Evolutionary conservation across 225 moss, liverwort and hornwort species (phyloP).

Genomic region (Ulota crispa): DNA sequence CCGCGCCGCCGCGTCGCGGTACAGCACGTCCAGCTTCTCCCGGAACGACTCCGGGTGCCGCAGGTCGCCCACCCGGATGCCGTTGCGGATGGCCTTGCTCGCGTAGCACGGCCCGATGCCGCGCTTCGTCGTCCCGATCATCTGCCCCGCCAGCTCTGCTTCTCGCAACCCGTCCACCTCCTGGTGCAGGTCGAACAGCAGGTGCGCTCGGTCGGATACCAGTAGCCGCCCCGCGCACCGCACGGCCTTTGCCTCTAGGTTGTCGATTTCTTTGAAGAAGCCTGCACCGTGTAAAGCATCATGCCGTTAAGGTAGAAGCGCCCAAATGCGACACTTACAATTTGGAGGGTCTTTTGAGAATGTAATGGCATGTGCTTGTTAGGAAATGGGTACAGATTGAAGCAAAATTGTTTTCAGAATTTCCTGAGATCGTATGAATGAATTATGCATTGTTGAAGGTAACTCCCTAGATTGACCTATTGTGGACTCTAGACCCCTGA

Average conservation of each 20-base stretch:
- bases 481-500: too few relatives aligned
- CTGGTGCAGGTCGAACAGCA: conserved; percentile 85
- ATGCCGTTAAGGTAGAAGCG: too few relatives aligned
- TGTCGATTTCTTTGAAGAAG: conserved; percentile 85
- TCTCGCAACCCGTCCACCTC: conserved; percentile 80
- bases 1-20: conserved; percentile 81
- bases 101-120: conserved; percentile 98
- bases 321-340: too few relatives aligned
- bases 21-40: conserved; percentile 73
- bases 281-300: conserved; percentile 21
- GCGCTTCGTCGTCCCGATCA: conserved; percentile 98
- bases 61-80: conserved; percentile 87
- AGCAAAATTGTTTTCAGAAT: too few relatives aligned
- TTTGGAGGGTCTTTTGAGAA: too few relatives aligned
- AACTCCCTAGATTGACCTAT: too few relatives aligned
- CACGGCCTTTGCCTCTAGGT: conserved; percentile 72
- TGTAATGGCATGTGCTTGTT: too few relatives aligned
- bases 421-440: too few relatives aligned
- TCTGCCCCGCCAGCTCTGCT: conserved; percentile 75
- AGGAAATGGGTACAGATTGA: too few relatives aligned
- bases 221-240: conserved; percentile 78
- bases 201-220: conserved; percentile 92
- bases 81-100: conserved; percentile 93
- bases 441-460: too few relatives aligned
- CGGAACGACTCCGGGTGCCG: conserved; percentile 72